Evolutionary conservation across 768 basidiomycete species (phyloP).

Genomic region (Suillus occidentalis): DNA sequence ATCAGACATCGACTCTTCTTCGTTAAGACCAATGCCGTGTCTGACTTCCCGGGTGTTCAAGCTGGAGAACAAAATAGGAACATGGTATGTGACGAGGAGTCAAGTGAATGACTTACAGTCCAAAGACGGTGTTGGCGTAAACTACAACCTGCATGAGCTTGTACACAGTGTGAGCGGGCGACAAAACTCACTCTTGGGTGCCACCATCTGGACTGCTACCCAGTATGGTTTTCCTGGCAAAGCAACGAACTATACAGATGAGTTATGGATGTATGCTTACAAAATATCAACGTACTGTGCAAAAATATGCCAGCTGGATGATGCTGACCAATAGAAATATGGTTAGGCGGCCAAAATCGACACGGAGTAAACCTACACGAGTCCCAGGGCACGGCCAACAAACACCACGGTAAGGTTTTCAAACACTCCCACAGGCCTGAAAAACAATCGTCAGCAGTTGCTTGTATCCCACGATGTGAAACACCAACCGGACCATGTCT

Average conservation of each 20-base stretch:
- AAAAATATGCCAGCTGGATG: constrained; percentile 19
- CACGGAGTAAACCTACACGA: constrained; percentile 20
- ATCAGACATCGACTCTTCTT: constrained; percentile 20
- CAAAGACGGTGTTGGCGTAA: constrained; percentile 28
- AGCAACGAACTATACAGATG: constrained; percentile 21
- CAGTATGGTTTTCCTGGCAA: constrained; percentile 23
- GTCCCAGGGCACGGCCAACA: constrained; percentile 23
- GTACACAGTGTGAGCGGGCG: not conserved
- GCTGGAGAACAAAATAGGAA: constrained; percentile 10
- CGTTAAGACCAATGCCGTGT: constrained; percentile 23
- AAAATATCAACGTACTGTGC: constrained; percentile 18
- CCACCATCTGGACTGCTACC: constrained; percentile 29
- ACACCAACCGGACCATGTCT: constrained; percentile 17
- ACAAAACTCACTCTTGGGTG: constrained; percentile 21
- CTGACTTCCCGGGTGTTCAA: constrained; percentile 25
- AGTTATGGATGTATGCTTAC: not conserved
- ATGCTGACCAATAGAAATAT: constrained; percentile 11
- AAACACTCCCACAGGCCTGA: constrained; percentile 17
- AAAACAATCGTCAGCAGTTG: not conserved
- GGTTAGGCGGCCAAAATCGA: not conserved
- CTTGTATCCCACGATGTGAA: not conserved
- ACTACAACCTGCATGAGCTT: constrained; percentile 15
- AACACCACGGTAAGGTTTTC: not conserved
- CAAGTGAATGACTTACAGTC: constrained; percentile 18
- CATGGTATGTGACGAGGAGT: not conserved